Percentiles rank a stretch among this genome's conserved stretches.
Evolutionary conservation across 495 filamentous ascomycete species (phyloP).

Genomic region (Xylaria acuta): DNA sequence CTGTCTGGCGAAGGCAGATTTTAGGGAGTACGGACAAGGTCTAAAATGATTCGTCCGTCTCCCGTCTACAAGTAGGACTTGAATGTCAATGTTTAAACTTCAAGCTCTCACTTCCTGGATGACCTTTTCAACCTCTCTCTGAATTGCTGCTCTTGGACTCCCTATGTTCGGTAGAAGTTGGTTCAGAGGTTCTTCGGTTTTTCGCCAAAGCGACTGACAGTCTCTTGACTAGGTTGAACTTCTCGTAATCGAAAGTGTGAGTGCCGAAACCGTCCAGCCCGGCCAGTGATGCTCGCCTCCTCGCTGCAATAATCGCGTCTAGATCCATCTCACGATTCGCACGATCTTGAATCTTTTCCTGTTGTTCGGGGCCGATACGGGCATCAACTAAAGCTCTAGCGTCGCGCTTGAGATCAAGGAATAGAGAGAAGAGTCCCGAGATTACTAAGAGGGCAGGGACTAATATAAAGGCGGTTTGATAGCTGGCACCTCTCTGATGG

Average conservation of each 20-base stretch:
- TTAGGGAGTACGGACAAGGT: background rate
- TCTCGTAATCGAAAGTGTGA: constrained; percentile 22
- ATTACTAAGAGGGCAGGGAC: constrained; percentile 45
- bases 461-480: constrained; percentile 45
- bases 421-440: constrained; percentile 45
- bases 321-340: constrained; percentile 41
- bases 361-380: constrained; percentile 37
- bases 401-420: constrained; percentile 46
- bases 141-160: constrained; percentile 27
- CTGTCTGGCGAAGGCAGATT: background rate
- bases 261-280: constrained; percentile 22
- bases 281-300: constrained; percentile 35
- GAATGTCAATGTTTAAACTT: background rate
- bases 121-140: constrained; percentile 22
- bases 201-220: constrained; percentile 33
- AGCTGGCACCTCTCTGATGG: constrained; percentile 35
- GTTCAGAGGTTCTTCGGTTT: constrained; percentile 32
- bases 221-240: constrained; percentile 32
- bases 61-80: background rate
- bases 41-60: background rate
- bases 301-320: constrained; percentile 38
- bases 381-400: constrained; percentile 48
- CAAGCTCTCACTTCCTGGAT: background rate
- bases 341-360: constrained; percentile 38
- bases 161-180: constrained; percentile 29